Percentiles rank a stretch among this genome's conserved stretches.
These are phyloP conservation scores for Xylariaceae sp. DNA, from an alignment of 2,329 filamentous ascomycete species.

Conservation along the genomic window DNA sequence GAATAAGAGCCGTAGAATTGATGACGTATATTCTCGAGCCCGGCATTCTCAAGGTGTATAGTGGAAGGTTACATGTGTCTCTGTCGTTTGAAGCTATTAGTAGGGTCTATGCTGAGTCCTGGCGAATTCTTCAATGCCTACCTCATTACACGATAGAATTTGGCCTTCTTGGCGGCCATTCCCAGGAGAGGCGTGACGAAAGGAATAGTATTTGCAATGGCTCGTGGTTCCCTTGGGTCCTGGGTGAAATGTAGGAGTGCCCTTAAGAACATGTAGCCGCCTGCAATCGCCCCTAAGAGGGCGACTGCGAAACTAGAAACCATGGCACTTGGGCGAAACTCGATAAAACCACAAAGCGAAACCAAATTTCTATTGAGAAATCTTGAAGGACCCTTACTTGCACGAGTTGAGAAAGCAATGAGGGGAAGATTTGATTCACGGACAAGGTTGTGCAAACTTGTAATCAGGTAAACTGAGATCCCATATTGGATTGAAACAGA, in stretches of 20 bases:
- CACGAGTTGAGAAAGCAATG: no score
- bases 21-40: neutral
- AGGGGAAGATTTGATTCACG: no score
- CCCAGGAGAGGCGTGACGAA: neutral
- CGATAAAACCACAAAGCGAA: neutral
- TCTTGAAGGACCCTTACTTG: no score
- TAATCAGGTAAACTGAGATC: no score
- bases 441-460: no score
- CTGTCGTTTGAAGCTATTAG: neutral
- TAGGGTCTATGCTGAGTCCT: neutral
- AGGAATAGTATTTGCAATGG: neutral
- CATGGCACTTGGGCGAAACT: neutral
- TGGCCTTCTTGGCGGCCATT: neutral
- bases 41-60: neutral
- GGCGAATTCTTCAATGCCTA: neutral
- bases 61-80: neutral
- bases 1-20: constrained; percentile 7
- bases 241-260: constrained; percentile 3
- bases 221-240: neutral
- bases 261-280: neutral
- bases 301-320: neutral
- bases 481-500: no score
- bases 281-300: neutral
- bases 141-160: neutral
- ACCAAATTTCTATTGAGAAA: neutral